Evolutionary conservation across 148 eudicot species (phyloP).

Genomic region (Cornus suecica): DNA sequence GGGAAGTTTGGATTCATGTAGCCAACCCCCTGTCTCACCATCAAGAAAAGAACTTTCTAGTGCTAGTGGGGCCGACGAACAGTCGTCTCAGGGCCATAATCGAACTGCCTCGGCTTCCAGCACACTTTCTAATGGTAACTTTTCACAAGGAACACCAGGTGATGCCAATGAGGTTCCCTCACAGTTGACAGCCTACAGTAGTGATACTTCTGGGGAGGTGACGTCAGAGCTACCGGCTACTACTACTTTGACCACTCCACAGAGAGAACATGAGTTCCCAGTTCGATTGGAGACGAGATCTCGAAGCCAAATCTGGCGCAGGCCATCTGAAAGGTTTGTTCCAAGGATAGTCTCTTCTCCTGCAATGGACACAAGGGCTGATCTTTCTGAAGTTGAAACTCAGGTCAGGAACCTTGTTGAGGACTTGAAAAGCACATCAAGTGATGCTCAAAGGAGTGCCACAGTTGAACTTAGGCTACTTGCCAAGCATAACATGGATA

Average conservation of each 20-base stretch:
- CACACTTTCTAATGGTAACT: constrained; percentile 38
- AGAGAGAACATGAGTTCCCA: constrained; percentile 37
- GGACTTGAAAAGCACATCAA: constrained; percentile 46
- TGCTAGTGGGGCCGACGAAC: constrained; percentile 33
- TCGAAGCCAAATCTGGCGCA: constrained; percentile 50
- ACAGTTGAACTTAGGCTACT: constrained; percentile 60
- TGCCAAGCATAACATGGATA: constrained; percentile 76
- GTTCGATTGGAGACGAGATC: constrained; percentile 39
- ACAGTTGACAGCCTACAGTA: constrained; percentile 35
- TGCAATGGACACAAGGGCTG: constrained; percentile 39
- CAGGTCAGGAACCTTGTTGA: constrained; percentile 52
- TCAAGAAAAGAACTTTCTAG: constrained; percentile 34
- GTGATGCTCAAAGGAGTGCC: constrained; percentile 58
- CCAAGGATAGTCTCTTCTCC: constrained; percentile 49
- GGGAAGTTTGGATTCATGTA: constrained; percentile 39
- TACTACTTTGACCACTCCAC: constrained; percentile 22
- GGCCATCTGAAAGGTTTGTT: constrained; percentile 45
- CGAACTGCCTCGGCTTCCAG: constrained; percentile 41
- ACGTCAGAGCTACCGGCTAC: constrained; percentile 40
- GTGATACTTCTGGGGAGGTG: constrained; percentile 57
- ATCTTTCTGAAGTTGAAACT: constrained; percentile 43
- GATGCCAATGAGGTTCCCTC: constrained; percentile 38
- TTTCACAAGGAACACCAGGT: constrained; percentile 30
- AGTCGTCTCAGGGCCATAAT: constrained; percentile 34
- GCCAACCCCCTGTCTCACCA: constrained; percentile 39